Evolutionary conservation across 495 filamentous ascomycete genomes (phyloP).

Genomic region (Hypoxylon fuscum): DNA sequence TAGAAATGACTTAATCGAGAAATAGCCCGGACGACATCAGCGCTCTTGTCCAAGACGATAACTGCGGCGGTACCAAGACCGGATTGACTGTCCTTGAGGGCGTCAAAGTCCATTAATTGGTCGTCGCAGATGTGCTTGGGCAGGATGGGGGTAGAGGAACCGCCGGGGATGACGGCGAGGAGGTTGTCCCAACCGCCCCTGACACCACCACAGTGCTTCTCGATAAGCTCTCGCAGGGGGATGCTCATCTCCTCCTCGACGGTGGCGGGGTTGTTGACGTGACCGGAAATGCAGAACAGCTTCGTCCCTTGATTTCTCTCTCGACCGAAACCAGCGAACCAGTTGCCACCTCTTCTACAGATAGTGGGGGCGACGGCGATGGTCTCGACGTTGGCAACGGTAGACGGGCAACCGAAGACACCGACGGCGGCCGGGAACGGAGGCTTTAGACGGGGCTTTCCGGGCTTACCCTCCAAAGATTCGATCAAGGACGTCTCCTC

Average conservation of each 20-base stretch:
- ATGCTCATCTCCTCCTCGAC: slow-evolving; percentile 99
- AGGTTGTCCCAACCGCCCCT: slow-evolving; percentile 98
- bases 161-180: slow-evolving; percentile 92
- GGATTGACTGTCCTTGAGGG: slow-evolving; percentile 94
- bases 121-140: slow-evolving; percentile 87
- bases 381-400: slow-evolving; percentile 98
- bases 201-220: slow-evolving; percentile 97
- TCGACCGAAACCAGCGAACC: slow-evolving; percentile 93
- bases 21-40: slow-evolving; percentile 94
- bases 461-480: slow-evolving; percentile 96
- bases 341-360: slow-evolving; percentile 86
- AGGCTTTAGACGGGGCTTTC: slow-evolving; percentile 97
- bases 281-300: slow-evolving; percentile 97
- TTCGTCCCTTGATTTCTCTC: slow-evolving; percentile 97
- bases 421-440: slow-evolving; percentile 97
- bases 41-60: slow-evolving; percentile 98
- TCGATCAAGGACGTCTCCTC: slow-evolving; percentile 98
- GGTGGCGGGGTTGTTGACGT: slow-evolving; percentile 98
- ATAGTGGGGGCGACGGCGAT: slow-evolving; percentile 96
- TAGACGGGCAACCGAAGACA: slow-evolving; percentile 96
- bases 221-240: slow-evolving; percentile 90
- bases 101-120: slow-evolving; percentile 99
- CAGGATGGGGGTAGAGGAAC: slow-evolving; percentile 94
- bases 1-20: slow-evolving; percentile 94
- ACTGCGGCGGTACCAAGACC: slow-evolving; percentile 98